Percentiles rank a stretch among this genome's conserved stretches.
phyloP scores from a whole-genome alignment of 1,139 yeast species.

The Eremothecium sinecaudum region DNA sequence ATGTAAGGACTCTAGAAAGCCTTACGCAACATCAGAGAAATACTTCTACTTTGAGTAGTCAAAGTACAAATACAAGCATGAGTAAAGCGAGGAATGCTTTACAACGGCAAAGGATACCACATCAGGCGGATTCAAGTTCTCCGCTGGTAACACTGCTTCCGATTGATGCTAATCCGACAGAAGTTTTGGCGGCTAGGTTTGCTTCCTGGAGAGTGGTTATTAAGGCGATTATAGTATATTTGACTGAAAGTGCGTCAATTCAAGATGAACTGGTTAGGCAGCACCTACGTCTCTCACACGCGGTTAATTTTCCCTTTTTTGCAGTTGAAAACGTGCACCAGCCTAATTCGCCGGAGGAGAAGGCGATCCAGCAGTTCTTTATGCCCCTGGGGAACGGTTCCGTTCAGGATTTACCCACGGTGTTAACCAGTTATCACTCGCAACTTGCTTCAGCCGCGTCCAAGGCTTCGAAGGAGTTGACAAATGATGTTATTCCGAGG shows the following conservation, averaged over 20 bases:
- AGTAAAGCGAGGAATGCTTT: slow-evolving; percentile 12
- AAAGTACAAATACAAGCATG: slow-evolving; percentile 8
- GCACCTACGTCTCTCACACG: slow-evolving; percentile 71
- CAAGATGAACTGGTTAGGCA: slow-evolving; percentile 84
- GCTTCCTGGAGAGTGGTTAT: slow-evolving; percentile 79
- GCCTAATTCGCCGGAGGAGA: slow-evolving; percentile 22
- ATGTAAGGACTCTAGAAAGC: slow-evolving; percentile 5
- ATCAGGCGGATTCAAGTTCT: slow-evolving; percentile 33
- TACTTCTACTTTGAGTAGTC: slow-evolving; percentile 15
- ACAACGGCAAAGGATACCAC: slow-evolving; percentile 11
- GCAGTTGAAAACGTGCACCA: slow-evolving; percentile 22
- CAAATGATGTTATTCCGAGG: slow-evolving; percentile 63
- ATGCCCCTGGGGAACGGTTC: slow-evolving; percentile 74
- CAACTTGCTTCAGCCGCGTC: slow-evolving; percentile 59
- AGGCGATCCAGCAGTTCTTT: slow-evolving; percentile 29
- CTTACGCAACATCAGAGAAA: slow-evolving; percentile 9
- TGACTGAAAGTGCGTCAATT: slow-evolving; percentile 70
- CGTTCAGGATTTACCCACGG: slow-evolving; percentile 68
- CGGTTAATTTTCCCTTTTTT: slow-evolving; percentile 51
- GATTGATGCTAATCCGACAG: slow-evolving; percentile 66
- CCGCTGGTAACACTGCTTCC: slow-evolving; percentile 43
- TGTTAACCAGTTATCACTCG: slow-evolving; percentile 66
- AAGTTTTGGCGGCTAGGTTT: slow-evolving; percentile 71
- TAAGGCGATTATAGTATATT: slow-evolving; percentile 61
- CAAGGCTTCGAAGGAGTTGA: slow-evolving; percentile 63